Base-by-base conservation (phyloP, 495 filamentous ascomycete species). In the Aspergillus wentii region DNA sequence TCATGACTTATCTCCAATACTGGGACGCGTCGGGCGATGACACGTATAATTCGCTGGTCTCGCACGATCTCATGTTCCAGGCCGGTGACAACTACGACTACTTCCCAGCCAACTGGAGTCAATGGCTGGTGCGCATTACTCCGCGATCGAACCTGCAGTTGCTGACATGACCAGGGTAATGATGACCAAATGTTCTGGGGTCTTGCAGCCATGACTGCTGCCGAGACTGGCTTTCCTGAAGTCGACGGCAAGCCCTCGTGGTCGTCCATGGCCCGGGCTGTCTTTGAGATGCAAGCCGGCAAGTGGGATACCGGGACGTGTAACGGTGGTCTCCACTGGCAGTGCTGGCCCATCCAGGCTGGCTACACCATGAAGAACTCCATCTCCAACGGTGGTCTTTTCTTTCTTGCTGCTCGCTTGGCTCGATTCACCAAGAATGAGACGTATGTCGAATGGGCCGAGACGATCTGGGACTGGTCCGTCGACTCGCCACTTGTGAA, bases 241-340 rank as follows among this genome's bases (percentile, higher is more conserved):
- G 44, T 56, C 7, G 18, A 34, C 1, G 65, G 73, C 40, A 48
- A 80, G 44, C 79, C 76, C 10, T 77, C 79, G 41, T 86, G 77
- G 80, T 68, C 82, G 17, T 75, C 77, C 9, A 70, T 88, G 4
- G 84, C 80, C 8, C 83, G 86, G 61, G 79, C 74, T 33, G 83
- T 83, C 11, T 85, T 85, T 68, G 82, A 85, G 48, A 73, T 75
- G 30, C 81, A 83, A 49, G 72, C 56, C 8, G 33, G 38, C 26
- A 69, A 71, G 17, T 76, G 71, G 71, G 59, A 74, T 39, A 61
- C 38, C 3, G 30, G 31, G 1, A 46, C 57, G 8, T 76, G 72
- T 48, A 44, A 52, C 18, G 72, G 72, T 15, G 72, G 72, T 7
- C 43, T 76, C 35, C 58, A 52, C 21, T 76, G 72, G 72, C 72